Base-by-base conservation (phyloP, 2,329 filamentous ascomycete species). In the Colletotrichum sp. region DNA sequence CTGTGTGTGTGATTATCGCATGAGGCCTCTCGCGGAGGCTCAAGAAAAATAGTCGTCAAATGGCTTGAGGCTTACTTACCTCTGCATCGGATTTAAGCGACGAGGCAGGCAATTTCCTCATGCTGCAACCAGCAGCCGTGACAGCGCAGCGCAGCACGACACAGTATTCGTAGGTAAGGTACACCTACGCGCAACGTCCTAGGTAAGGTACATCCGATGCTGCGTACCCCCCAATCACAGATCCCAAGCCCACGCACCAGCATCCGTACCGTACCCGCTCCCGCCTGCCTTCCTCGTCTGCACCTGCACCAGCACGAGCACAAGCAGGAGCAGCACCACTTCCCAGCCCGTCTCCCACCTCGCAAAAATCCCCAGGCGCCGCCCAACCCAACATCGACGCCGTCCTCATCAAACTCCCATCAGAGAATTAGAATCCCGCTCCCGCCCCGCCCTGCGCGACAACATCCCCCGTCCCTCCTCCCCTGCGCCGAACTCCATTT, bases 361-460 rank as follows among this genome's bases (percentile, higher is more conserved):
- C 59, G 74, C 65, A 76, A 76, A 74, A 76, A 69, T 76, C 70
- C 74, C 70, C 74, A 66, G 57, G n/a, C 3, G n/a, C 44, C 21
- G 64, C 59, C 73, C 74, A 68, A 68, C 73, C 69, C 62, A 69
- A 62, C 70, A 68, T 74, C 74, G 13, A 74, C 64, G 65, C 70
- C 65, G 28, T 73, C 60, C 64, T 76, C 64, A 74, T 49, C 59
- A 68, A 59, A 32, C 57, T 28, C 55, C 15, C 65, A 73, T 39
- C 57, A 73, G 55, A 68, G n/a, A 18, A 72, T 72, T 66, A 73
- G 63, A 73, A 74, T 76, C 70, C 49, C 70, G 59, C 39, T 57
- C 24, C 55, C 71, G 72, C 71, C 74, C 59, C 71, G 66, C 59
- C 57, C 34, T 60, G 64, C 70, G 68, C 72, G 68, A 71, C 67